These are phyloP conservation scores for Arabidopsis hybrid DNA, from an alignment of 441 rosid genomes.

Conservation along the genomic window DNA sequence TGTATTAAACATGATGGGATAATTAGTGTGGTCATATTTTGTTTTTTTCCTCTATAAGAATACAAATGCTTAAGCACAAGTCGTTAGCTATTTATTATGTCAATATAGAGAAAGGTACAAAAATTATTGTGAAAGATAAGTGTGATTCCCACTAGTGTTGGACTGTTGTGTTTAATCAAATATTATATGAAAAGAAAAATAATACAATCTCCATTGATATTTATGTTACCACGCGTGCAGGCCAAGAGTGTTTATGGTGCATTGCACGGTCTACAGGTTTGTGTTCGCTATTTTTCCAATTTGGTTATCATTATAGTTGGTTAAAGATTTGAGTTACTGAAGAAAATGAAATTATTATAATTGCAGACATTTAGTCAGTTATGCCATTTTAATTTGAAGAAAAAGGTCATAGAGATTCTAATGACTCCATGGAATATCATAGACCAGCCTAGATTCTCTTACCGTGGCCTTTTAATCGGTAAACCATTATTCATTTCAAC, in stretches of 20 bases:
- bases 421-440: conserved; percentile 67
- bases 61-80: conserved; percentile 29
- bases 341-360: not conserved
- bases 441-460: conserved; percentile 75
- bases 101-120: not conserved
- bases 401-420: conserved; percentile 52
- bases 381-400: conserved; percentile 58
- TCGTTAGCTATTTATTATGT: not conserved
- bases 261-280: conserved; percentile 76
- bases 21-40: not conserved
- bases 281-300: conserved; percentile 6
- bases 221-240: conserved; percentile 47
- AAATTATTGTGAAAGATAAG: not conserved
- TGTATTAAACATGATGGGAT: conserved; percentile 17
- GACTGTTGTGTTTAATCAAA: not conserved
- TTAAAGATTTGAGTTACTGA: not conserved
- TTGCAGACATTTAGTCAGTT: conserved; percentile 79
- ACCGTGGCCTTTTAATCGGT: conserved; percentile 79
- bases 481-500: conserved; percentile 8
- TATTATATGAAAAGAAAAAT: not conserved
- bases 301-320: not conserved
- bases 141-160: conserved; percentile 33
- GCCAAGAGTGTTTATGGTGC: conserved; percentile 76
- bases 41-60: not conserved
- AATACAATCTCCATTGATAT: conserved; percentile 14